Base-by-base conservation (phyloP, 176 grass and related monocot species). In the Aegilops speltoides region DNA sequence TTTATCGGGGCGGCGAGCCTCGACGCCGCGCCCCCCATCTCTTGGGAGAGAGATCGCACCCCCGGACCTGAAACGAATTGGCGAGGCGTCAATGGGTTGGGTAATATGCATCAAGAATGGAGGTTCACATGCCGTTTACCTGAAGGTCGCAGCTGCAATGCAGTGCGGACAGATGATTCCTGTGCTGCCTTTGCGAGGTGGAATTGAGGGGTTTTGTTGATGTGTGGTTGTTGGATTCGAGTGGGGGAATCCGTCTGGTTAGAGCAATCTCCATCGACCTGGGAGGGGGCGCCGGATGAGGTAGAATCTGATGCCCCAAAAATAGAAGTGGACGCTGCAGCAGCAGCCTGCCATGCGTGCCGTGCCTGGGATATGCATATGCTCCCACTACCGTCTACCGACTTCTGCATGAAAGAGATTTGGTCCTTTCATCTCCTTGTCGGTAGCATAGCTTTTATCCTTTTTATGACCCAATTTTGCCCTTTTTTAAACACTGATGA, bases 301-400 rank as follows among this genome's bases (percentile, higher is more conserved):
- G 82, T 38, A 33, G 87, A 89, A 89, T 89, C 87, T 43, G 87
- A 89, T 89, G 82, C 87, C 7, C 72, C 8, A 48, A 75, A 75
- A 76, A 76, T 31, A 64, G 73, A 75, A 76, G 73, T 52, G 14
- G 57, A 38, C 81, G 11, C 31, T 3, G 54, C 54, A 20, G 11
- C 54, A 20, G 11, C 81, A 73, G 40, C 73, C 52, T 52, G 26
- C 65, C 56, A 70, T 43, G 31, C 54, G 22, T 24, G 23, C n/a
- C 15, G 32, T 75, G 10, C 9, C 8, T 14, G 46, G 73, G 20
- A 59, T 59, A 59, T 59, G 19, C 54, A 67, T n/a, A 69, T 59
- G 50, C 29, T 56, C 24, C 54, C 19, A 8, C 50, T 61, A 41
- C 52, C 50, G 15, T 8, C 50, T 60, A 40, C 68, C 46, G 46